Evolutionary conservation across 768 basidiomycete genomes (phyloP).

Genomic region (Lactarius indigo): DNA sequence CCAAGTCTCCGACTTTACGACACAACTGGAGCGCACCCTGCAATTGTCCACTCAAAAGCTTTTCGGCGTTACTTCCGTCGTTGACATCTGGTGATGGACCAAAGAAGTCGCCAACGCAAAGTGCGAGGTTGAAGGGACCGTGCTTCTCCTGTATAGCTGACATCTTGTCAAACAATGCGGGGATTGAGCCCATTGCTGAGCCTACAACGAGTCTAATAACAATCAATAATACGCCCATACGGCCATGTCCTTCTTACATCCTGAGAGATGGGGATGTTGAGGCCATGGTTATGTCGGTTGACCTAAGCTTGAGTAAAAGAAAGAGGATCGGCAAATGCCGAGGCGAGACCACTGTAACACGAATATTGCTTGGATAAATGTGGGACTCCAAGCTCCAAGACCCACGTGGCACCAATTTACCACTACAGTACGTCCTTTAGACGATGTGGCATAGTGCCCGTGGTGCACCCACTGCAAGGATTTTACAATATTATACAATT

Average conservation of each 20-base stretch:
- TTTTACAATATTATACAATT: too few species aligned
- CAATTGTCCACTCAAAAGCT: slow-evolving; percentile 63
- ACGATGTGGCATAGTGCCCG: too few species aligned
- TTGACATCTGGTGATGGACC: slow-evolving; percentile 38
- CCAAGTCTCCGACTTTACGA: neutral
- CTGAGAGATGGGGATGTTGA: slow-evolving; percentile 4
- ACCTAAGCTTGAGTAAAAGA: neutral
- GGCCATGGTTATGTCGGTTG: neutral
- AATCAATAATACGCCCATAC: neutral
- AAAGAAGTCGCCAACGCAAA: slow-evolving; percentile 87
- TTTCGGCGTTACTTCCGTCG: slow-evolving; percentile 46
- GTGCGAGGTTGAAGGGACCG: slow-evolving; percentile 83
- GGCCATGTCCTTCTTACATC: slow-evolving; percentile 3
- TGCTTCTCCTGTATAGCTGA: slow-evolving; percentile 85
- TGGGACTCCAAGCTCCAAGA: too few species aligned
- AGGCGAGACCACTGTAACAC: too few species aligned
- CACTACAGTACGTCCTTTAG: too few species aligned
- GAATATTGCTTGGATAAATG: too few species aligned
- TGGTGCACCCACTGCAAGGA: too few species aligned
- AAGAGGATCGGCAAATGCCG: neutral
- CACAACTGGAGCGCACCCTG: slow-evolving; percentile 48
- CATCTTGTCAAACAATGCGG: slow-evolving; percentile 76
- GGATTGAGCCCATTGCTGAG: slow-evolving; percentile 69
- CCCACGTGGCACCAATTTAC: too few species aligned
- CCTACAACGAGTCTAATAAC: slow-evolving; percentile 67